Conservation (phyloP, 2,329 filamentous ascomycete species). For the Pseudopyrenochaeta lycopersici region DNA sequence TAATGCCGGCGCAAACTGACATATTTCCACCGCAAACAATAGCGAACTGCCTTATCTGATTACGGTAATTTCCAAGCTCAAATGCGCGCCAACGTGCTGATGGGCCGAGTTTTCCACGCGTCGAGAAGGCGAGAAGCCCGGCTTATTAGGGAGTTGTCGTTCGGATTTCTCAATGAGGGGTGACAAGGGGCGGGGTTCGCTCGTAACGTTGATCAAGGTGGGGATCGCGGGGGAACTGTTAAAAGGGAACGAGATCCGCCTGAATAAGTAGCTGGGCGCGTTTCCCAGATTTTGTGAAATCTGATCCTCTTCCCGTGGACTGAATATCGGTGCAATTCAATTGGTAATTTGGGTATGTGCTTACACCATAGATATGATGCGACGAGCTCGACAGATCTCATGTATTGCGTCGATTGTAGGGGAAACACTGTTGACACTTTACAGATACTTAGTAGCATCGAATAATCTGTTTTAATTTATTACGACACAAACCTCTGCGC, state of each 20-base stretch:
- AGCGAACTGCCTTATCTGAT: slow-evolving; percentile 17
- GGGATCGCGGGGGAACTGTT: slow-evolving; percentile 31
- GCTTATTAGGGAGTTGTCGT: neutral
- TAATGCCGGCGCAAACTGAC: slow-evolving; percentile 29
- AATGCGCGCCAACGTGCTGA: slow-evolving; percentile 2
- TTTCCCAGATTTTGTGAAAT: neutral
- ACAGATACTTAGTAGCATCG: neutral
- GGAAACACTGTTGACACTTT: neutral
- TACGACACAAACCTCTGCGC: neutral
- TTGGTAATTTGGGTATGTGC: neutral
- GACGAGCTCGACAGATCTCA: too few relatives aligned
- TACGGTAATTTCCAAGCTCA: slow-evolving; percentile 25
- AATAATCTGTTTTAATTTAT: too few relatives aligned
- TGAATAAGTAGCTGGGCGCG: slow-evolving; percentile 5
- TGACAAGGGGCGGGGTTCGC: slow-evolving; percentile 13
- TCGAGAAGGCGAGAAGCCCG: neutral
- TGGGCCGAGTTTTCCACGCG: slow-evolving; percentile 7
- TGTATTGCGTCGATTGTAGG: neutral
- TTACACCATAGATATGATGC: too few relatives aligned
- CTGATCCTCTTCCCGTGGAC: too few relatives aligned
- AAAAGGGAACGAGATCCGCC: slow-evolving; percentile 27
- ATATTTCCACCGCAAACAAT: slow-evolving; percentile 3
- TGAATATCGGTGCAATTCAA: too few relatives aligned
- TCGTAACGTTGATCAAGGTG: slow-evolving; percentile 27
- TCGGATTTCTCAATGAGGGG: neutral